A percentile compares a stretch with the other conserved stretches of the same genome.
These are phyloP conservation scores for Fonsecaea erecta DNA, from an alignment of 2,329 filamentous ascomycete species.

Conservation along the genomic window DNA sequence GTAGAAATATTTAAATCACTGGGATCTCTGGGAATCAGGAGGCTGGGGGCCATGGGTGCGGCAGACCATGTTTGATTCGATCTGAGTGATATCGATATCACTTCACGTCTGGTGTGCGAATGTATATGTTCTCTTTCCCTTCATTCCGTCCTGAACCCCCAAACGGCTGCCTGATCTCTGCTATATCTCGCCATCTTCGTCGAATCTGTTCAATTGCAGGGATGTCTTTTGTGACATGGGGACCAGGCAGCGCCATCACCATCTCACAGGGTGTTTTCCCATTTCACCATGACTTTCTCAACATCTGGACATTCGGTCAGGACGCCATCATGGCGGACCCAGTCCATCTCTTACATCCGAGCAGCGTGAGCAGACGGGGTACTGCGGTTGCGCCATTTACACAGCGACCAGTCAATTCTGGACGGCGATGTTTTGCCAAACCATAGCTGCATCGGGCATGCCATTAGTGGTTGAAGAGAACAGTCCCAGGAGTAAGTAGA, in stretches of 20 bases:
- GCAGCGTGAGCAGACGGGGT: not conserved
- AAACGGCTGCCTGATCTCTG: not conserved
- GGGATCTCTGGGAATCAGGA: not conserved
- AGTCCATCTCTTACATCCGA: not conserved
- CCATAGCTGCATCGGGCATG: not conserved
- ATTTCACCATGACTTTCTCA: not conserved
- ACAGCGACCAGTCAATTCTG: not conserved
- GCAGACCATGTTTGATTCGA: slow-evolving; percentile 1
- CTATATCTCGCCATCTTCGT: not conserved
- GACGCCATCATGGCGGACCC: not conserved
- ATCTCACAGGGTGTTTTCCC: not conserved
- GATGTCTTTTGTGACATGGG: not conserved
- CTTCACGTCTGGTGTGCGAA: not conserved
- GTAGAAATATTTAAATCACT: not conserved
- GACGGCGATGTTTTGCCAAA: not conserved
- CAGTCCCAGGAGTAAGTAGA: not conserved
- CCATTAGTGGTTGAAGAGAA: not conserved
- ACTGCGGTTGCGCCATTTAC: not conserved
- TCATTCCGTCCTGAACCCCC: not conserved
- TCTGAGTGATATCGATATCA: not conserved
- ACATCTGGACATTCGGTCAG: not conserved
- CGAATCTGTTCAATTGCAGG: not conserved
- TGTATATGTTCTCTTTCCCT: not conserved
- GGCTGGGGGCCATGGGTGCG: slow-evolving; percentile 10
- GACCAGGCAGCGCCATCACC: not conserved